Percentiles rank a stretch among this genome's conserved stretches.
Conservation (phyloP, 805 yeast species). For the Myxozyma mucilagina region DNA sequence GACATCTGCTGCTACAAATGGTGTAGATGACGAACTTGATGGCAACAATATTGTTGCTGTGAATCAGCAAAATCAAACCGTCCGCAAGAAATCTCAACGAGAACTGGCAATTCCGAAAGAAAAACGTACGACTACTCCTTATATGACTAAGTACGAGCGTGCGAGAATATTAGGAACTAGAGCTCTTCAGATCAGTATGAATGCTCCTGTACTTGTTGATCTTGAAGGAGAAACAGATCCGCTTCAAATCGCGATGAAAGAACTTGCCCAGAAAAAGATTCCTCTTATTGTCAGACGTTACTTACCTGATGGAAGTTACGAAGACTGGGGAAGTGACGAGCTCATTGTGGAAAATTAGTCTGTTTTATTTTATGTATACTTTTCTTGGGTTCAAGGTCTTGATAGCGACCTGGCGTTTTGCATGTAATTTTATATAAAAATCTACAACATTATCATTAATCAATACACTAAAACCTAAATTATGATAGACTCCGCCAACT, state of each 20-base stretch:
- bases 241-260: slow-evolving; percentile 95
- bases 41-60: slow-evolving; percentile 73
- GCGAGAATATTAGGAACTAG: slow-evolving; percentile 97
- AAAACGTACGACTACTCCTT: slow-evolving; percentile 91
- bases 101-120: slow-evolving; percentile 88
- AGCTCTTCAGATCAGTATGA: slow-evolving; percentile 95
- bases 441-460: neutral
- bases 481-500: slow-evolving; percentile 57
- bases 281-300: slow-evolving; percentile 95
- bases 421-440: neutral
- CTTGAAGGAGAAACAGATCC: slow-evolving; percentile 99
- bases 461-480: slow-evolving; percentile 24
- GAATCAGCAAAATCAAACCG: slow-evolving; percentile 48
- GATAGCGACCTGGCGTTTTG: too few relatives aligned
- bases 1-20: slow-evolving; percentile 37
- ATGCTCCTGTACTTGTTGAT: slow-evolving; percentile 97
- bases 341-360: slow-evolving; percentile 76
- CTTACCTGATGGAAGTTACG: slow-evolving; percentile 82
- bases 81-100: slow-evolving; percentile 62
- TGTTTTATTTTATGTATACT: neutral
- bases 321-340: slow-evolving; percentile 99
- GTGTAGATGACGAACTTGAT: slow-evolving; percentile 50
- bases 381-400: neutral
- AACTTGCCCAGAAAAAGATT: slow-evolving; percentile 87
- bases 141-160: slow-evolving; percentile 97